A percentile compares a stretch with the other conserved stretches of the same genome.
phyloP scores from a whole-genome alignment of 2,329 filamentous ascomycete genomes.

The Ascochyta rabiei region DNA sequence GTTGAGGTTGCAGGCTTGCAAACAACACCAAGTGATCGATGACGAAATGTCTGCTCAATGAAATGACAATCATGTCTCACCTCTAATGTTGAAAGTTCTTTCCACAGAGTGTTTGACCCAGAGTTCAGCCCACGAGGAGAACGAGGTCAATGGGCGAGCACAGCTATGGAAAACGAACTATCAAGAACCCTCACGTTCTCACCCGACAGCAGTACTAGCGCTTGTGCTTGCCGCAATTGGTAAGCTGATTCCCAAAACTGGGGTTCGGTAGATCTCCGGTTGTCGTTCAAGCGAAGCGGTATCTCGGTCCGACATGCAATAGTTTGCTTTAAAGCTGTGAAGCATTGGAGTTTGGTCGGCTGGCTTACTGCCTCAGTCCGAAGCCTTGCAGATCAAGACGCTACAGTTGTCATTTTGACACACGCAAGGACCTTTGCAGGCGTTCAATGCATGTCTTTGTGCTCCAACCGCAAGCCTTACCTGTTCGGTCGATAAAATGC shows the following conservation, averaged over 20 bases:
- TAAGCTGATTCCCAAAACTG: background rate
- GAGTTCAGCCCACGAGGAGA: background rate
- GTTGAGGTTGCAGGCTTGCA: background rate
- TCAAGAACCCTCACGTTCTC: background rate
- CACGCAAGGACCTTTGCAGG: background rate
- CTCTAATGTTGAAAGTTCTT: background rate
- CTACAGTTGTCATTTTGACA: too few species aligned
- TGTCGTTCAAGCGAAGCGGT: background rate
- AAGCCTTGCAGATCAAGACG: background rate
- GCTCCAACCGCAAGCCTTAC: conserved; percentile 2
- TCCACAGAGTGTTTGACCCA: background rate
- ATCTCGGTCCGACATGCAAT: conserved; percentile 18
- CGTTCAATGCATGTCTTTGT: background rate
- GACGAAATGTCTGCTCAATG: background rate
- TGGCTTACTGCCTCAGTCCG: background rate
- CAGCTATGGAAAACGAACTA: background rate
- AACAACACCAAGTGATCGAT: background rate
- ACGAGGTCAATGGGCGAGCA: background rate
- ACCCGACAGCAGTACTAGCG: background rate
- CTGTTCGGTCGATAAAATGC: conserved; percentile 8
- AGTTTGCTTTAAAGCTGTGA: background rate
- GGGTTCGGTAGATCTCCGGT: conserved; percentile 8
- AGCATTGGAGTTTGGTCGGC: background rate
- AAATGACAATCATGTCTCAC: background rate
- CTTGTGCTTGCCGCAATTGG: conserved; percentile 6